Base-by-base conservation (phyloP, 2,329 filamentous ascomycete genomes). In the Diatrype stigma region DNA sequence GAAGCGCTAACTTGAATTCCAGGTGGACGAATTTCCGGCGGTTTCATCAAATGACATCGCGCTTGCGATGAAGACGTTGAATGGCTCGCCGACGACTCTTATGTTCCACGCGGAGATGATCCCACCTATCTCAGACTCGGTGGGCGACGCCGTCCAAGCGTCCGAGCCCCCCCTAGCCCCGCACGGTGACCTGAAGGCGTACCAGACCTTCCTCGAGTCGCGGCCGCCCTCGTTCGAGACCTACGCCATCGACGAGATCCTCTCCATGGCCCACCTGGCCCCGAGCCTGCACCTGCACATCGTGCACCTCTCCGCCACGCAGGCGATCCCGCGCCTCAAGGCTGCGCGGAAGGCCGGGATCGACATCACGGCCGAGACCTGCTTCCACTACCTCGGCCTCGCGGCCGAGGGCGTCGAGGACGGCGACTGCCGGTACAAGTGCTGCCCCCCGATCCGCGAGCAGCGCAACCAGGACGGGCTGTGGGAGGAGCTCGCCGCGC, bases 101-200 rank as follows among this genome's bases (percentile, higher is more conserved):
- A 97, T 99, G 93, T 99, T 99, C 75, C 94, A 99, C 67, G 94
- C 94, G 51, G 94, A 99, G 71, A 97, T 96, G 91, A 86, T 95
- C 12, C 91, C 93, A n/a, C 89, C 90, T 17, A 88, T 92, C 58
- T 73, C 88, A 46, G 82, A 84, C 58, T 91, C 89, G 0, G 87
- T 92, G 2, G 87, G 89, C 48, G 90, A 94, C 67, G 83, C 84
- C 23, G 84, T 90, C 3, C 86, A 89, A 62, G 71, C 73, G 23
- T 89, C 88, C 0, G 75, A 80, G 6, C 82, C 89, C 17, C 88
- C 89, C 0, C 73, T 87, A 6, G 81, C 81, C 1, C 89, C 89
- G 3, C 77, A 79, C 26, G 90, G 90, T 16, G 83, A 87, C 11
- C 74, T 92, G 23, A 86, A 85, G 48, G 77, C 85, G 28, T 99